Evolutionary conservation across 805 yeast species (phyloP), one percentile per base, ranked within the genome.

Genomic region (Jamesozyma spencerorum): DNA sequence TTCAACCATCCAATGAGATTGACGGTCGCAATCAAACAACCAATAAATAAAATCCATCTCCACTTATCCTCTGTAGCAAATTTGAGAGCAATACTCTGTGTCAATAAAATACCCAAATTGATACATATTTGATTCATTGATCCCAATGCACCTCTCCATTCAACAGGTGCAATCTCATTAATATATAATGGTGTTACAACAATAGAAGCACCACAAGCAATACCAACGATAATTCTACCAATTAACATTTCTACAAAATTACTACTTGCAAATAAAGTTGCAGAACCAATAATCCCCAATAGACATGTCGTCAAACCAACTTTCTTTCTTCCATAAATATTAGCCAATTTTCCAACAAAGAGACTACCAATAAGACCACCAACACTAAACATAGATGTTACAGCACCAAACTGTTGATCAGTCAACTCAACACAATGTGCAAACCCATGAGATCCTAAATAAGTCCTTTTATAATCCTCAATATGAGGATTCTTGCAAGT

Each of bases 121-220:
- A 87, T 80, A 20, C 83, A 77, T 2, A 86, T 81, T 63, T 92
- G 98, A 47, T 83, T 84, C 84, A 85, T 79, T 14, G 94, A 74
- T 0, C 98, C 98, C 42, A 92, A 68, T 13, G 79, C 63, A 1
- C 97, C 97, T 37, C 81, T 74, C 45, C 73, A 62, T 3, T 66
- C 66, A 1, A 69, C 60, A 0, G 97, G 96, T 6, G 92, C 68
- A 10, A 87, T 71, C 61, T 87, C 95, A 55, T 79, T 81, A 51
- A 92, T 76, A 49, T 77, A 79, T 45, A 92, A 60, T 0, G 97
- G 94, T 0, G 87, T 81, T 14, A 84, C 77, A 3, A 92, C 97
- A 43, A 92, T 72, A 1, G 90, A 81, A 11, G 79, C 69, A 3
- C 98, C 98, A 6, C 96, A 94, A 1, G 84, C 94, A 2, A 86